Percentiles rank a stretch among this genome's conserved stretches.
Evolutionary conservation across 2,329 filamentous ascomycete species (phyloP).

Genomic region (Didymella pomorum): DNA sequence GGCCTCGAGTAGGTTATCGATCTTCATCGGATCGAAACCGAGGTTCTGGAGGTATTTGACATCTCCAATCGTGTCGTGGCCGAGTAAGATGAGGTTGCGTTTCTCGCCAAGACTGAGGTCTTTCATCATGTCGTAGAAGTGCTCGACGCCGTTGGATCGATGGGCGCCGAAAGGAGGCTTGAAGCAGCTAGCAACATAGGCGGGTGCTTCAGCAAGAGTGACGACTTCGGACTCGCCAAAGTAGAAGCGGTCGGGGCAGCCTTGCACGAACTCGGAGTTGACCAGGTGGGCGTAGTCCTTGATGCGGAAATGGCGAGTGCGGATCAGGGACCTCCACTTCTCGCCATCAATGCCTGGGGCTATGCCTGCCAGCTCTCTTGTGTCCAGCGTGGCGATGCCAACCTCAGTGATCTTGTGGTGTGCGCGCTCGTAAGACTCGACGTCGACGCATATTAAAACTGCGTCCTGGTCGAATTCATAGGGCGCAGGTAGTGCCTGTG

Average conservation of each 20-base stretch:
- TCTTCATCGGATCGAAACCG: slow-evolving; percentile 67
- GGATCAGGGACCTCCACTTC: slow-evolving; percentile 73
- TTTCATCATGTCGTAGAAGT: slow-evolving; percentile 4
- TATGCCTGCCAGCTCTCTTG: slow-evolving; percentile 62
- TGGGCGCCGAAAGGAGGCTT: slow-evolving; percentile 60
- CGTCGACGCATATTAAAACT: slow-evolving; percentile 80
- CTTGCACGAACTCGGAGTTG: slow-evolving; percentile 74
- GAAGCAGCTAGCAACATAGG: slow-evolving; percentile 63
- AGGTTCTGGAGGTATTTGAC: slow-evolving; percentile 71
- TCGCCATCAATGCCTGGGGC: slow-evolving; percentile 68
- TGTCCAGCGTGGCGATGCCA: slow-evolving; percentile 83
- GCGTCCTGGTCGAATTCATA: slow-evolving; percentile 56
- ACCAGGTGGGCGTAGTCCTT: slow-evolving; percentile 70
- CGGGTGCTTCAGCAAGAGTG: slow-evolving; percentile 54
- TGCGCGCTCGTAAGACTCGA: slow-evolving; percentile 79
- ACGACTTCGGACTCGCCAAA: slow-evolving; percentile 73
- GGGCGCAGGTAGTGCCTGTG: slow-evolving; percentile 26
- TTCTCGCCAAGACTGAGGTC: slow-evolving; percentile 37
- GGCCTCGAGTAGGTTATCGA: slow-evolving; percentile 66
- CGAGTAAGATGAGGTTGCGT: slow-evolving; percentile 77
- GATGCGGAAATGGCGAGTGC: slow-evolving; percentile 78
- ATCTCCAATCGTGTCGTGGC: slow-evolving; percentile 75
- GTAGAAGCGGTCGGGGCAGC: slow-evolving; percentile 76
- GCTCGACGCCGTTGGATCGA: slow-evolving; percentile 6
- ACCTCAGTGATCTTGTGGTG: slow-evolving; percentile 80